Evolutionary conservation across 2,329 filamentous ascomycete genomes (phyloP).

Genomic region (Aspergillus japonicus): DNA sequence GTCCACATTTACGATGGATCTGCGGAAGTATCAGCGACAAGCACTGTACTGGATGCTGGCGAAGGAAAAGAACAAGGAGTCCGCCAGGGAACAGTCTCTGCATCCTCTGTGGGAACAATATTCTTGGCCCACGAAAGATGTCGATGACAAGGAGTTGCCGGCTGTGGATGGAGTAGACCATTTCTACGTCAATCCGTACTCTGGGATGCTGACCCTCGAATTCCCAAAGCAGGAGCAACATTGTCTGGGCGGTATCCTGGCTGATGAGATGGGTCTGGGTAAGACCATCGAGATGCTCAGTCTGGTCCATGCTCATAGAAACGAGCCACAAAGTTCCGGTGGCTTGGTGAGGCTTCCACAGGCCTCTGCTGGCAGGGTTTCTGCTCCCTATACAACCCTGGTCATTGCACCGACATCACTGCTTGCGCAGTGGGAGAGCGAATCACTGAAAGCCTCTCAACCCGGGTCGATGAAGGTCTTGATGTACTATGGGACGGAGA

Average conservation of each 20-base stretch:
- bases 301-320: constrained; percentile 79
- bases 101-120: constrained; percentile 98
- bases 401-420: constrained; percentile 97
- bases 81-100: constrained; percentile 76
- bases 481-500: constrained; percentile 90
- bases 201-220: constrained; percentile 84
- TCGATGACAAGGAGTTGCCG: constrained; percentile 74
- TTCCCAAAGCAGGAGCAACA: constrained; percentile 94
- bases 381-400: constrained; percentile 83
- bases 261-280: constrained; percentile 94
- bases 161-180: constrained; percentile 62
- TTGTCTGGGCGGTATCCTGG: constrained; percentile 87
- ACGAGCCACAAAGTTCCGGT: constrained; percentile 54
- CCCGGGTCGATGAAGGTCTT: constrained; percentile 78
- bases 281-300: constrained; percentile 99
- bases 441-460: constrained; percentile 86
- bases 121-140: constrained; percentile 80
- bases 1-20: constrained; percentile 73
- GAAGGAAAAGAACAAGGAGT: constrained; percentile 80
- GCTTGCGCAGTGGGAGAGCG: constrained; percentile 94
- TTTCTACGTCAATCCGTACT: constrained; percentile 97
- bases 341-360: constrained; percentile 62
- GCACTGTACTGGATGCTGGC: constrained; percentile 94
- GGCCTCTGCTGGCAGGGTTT: constrained; percentile 57
- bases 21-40: constrained; percentile 93